Evolutionary conservation across 805 yeast species (phyloP).

Genomic region (Blastobotrys muscicola): DNA sequence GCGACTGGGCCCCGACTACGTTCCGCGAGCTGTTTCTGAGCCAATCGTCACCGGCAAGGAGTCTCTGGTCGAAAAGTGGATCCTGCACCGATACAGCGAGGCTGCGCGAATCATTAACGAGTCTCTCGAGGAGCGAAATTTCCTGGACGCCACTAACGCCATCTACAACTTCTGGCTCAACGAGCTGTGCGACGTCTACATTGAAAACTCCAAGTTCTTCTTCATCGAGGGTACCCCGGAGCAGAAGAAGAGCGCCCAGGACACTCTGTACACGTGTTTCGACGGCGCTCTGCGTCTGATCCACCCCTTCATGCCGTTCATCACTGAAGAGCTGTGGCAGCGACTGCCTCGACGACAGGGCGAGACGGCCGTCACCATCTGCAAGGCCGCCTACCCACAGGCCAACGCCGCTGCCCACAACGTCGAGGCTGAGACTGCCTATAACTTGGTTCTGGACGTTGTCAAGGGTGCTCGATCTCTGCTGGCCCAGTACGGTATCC

Average conservation of each 20-base stretch:
- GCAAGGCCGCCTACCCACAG: conserved; percentile 70
- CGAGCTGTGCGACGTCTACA: conserved; percentile 94
- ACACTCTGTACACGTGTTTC: conserved; percentile 85
- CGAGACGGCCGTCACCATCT: conserved; percentile 63
- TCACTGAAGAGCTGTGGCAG: conserved; percentile 99
- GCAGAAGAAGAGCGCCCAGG: conserved; percentile 84
- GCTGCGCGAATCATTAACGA: conserved; percentile 57
- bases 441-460: conserved; percentile 74
- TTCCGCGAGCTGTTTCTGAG: conserved; percentile 59
- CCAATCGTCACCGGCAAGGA: conserved; percentile 56
- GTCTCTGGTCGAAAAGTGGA: conserved; percentile 94
- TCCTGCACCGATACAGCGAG: conserved; percentile 70
- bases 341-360: conserved; percentile 81
- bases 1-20: conserved; percentile 82
- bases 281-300: conserved; percentile 86
- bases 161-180: conserved; percentile 91
- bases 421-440: conserved; percentile 56
- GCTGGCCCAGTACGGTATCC: conserved; percentile 79
- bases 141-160: conserved; percentile 76
- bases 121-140: conserved; percentile 74
- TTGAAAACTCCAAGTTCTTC: conserved; percentile 91
- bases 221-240: conserved; percentile 82
- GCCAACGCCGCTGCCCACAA: conserved; percentile 54
- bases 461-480: conserved; percentile 89
- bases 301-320: conserved; percentile 97